Base-by-base conservation (phyloP, 2,329 filamentous ascomycete species). In the Paraphaeosphaeria sporulosa region DNA sequence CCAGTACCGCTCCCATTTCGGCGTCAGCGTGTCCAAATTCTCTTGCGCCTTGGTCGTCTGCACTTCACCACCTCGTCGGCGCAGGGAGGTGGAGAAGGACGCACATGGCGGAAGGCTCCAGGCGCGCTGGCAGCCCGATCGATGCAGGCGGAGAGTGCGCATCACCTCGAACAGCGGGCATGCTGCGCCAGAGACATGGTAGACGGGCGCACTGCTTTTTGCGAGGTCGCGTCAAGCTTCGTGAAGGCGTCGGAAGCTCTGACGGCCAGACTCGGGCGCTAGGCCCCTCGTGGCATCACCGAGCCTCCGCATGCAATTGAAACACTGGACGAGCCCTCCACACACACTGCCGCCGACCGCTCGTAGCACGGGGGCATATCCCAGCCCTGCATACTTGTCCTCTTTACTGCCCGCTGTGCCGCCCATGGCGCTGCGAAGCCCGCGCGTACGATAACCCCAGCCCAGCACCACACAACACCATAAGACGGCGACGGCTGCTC, bases 1-100 rank as follows among this genome's bases (percentile, higher is more conserved):
- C 84, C 84, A 86, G 78, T 74, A 79, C 52, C 73, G 68, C 67
- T 84, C 84, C 85, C 85, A 87, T 80, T 87, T 87, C 30, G 61
- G 58, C 9, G 69, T 72, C 53, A 75, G 34, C 47, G 32, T 30
- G 60, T 59, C 36, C 71, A 59, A 27, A 42, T 34, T 23, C 62
- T 54, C 57, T 42, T 44, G 32, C 50, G 55, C 38, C 52, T n/a
- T 54, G 48, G 21, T 23, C 10, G 34, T 49, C 32, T 44, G 52
- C 32, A 36, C 38, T 38, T 46, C 54, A 51, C 34, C 34, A 21
- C 19, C 21, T 3, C 13, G 9, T 54, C 49, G 46, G 21, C 23
- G 53, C 54, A 44, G 57, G 55, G 47, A 50, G 51, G 59, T 58
- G 63, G 57, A 60, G 55, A 34, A 59, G 62, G 15, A 55, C 1